Conservation (phyloP, 495 filamentous ascomycete species). For the Penicillium ochrochloron region DNA sequence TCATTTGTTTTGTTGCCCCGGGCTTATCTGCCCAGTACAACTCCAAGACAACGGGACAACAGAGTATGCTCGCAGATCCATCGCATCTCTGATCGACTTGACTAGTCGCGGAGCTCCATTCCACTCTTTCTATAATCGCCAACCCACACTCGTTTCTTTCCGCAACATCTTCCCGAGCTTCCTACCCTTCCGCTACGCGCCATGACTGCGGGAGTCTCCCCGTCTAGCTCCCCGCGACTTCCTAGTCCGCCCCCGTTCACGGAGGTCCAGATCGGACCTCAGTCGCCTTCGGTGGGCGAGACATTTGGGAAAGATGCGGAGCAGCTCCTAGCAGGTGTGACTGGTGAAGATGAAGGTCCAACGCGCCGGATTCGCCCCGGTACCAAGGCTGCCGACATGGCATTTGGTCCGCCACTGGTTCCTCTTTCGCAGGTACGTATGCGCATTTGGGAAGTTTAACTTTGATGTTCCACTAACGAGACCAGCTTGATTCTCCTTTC, state of each 20-base stretch:
- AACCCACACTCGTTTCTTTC: slow-evolving; percentile 30
- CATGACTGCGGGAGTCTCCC: slow-evolving; percentile 63
- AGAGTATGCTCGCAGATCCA: slow-evolving; percentile 24
- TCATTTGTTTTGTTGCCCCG: slow-evolving; percentile 32
- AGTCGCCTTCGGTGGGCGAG: slow-evolving; percentile 71
- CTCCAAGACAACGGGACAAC: slow-evolving; percentile 17
- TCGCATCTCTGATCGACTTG: slow-evolving; percentile 20
- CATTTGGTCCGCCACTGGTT: slow-evolving; percentile 84
- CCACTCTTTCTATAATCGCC: slow-evolving; percentile 28
- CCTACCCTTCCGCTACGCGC: slow-evolving; percentile 19
- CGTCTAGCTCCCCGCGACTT: slow-evolving; percentile 81
- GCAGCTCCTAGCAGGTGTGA: slow-evolving; percentile 44
- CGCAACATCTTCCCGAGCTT: slow-evolving; percentile 20
- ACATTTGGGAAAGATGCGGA: slow-evolving; percentile 47
- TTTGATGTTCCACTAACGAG: slow-evolving; percentile 25
- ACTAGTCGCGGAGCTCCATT: slow-evolving; percentile 27
- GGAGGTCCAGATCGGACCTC: slow-evolving; percentile 86
- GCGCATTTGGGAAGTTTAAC: slow-evolving; percentile 1
- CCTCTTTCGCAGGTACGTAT: slow-evolving; percentile 75
- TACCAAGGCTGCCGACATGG: slow-evolving; percentile 88
- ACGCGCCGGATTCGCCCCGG: slow-evolving; percentile 88
- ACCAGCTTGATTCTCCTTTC: slow-evolving; percentile 89
- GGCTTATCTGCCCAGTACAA: slow-evolving; percentile 25
- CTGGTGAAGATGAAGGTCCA: slow-evolving; percentile 65
- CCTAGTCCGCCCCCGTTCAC: slow-evolving; percentile 88